Conservation (phyloP, 2,329 filamentous ascomycete genomes). For the Colletotrichum cuscutae region DNA sequence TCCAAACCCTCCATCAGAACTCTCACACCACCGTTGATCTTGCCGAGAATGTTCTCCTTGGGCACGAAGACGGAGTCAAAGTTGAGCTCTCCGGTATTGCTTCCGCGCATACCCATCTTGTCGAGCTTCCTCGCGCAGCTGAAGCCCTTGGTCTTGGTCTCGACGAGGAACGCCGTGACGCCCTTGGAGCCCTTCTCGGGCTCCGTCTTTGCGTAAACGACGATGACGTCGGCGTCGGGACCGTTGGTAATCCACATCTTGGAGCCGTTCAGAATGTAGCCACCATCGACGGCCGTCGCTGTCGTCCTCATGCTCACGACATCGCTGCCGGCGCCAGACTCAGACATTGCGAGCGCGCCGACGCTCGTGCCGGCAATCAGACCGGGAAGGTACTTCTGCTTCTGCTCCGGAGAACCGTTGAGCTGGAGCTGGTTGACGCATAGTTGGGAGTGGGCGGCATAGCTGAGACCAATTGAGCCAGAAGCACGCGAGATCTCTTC, state of each 20-base stretch:
- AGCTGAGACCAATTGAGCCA: slow-evolving; percentile 86
- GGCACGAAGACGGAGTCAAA: slow-evolving; percentile 95
- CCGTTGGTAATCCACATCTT: slow-evolving; percentile 99
- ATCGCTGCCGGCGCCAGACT: slow-evolving; percentile 90
- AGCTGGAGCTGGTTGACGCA: slow-evolving; percentile 97
- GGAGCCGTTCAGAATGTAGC: slow-evolving; percentile 85
- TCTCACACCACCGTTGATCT: slow-evolving; percentile 82
- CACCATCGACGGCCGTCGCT: slow-evolving; percentile 83
- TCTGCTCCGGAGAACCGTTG: slow-evolving; percentile 84
- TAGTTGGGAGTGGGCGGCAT: slow-evolving; percentile 94
- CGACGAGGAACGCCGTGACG: slow-evolving; percentile 94
- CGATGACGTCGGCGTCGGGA: slow-evolving; percentile 89
- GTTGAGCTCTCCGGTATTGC: slow-evolving; percentile 93
- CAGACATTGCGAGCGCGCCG: slow-evolving; percentile 94
- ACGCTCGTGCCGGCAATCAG: slow-evolving; percentile 84
- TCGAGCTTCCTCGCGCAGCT: slow-evolving; percentile 90
- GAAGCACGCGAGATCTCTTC: slow-evolving; percentile 93
- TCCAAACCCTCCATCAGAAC: slow-evolving; percentile 98
- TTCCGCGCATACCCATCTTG: slow-evolving; percentile 98
- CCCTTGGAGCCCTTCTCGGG: slow-evolving; percentile 85
- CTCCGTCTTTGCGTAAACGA: slow-evolving; percentile 97
- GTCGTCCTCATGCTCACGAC: slow-evolving; percentile 95
- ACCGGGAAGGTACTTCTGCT: slow-evolving; percentile 80
- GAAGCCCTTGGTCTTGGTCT: slow-evolving; percentile 78
- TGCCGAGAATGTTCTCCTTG: slow-evolving; percentile 80